Conservation (phyloP, 768 basidiomycete species). For the Auricularia sp. region DNA sequence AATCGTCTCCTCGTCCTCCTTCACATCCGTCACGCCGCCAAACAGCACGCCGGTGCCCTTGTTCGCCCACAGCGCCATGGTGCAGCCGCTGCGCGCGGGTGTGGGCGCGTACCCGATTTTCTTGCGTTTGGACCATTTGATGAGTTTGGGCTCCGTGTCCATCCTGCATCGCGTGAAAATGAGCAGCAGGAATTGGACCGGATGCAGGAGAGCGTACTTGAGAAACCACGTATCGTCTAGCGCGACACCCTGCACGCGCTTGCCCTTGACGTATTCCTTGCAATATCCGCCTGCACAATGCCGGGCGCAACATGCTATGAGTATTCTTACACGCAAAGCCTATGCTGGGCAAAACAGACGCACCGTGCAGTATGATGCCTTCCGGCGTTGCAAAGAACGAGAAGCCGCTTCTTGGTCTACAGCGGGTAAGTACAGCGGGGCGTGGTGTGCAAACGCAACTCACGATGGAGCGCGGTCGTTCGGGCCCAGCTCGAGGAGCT, state of each 20-base stretch:
- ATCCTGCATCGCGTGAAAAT: constrained; percentile 20
- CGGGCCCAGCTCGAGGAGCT: constrained; percentile 63
- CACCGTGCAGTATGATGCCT: constrained; percentile 73
- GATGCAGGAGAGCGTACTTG: constrained; percentile 31
- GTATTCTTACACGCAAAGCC: not conserved
- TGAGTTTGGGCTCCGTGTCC: constrained; percentile 33
- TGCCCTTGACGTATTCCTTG: constrained; percentile 82
- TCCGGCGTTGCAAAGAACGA: constrained; percentile 72
- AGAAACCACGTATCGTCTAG: constrained; percentile 88
- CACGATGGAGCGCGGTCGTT: constrained; percentile 66
- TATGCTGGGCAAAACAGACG: constrained; percentile 3
- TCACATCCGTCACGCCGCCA: constrained; percentile 84
- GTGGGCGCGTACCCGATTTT: constrained; percentile 64
- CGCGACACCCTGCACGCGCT: constrained; percentile 63
- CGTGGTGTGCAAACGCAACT: constrained; percentile 15
- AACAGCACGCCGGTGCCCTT: constrained; percentile 66
- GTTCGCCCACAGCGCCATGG: constrained; percentile 71
- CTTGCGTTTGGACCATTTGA: constrained; percentile 86
- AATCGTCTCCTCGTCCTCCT: constrained; percentile 71
- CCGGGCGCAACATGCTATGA: too few relatives aligned
- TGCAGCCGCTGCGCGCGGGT: constrained; percentile 61
- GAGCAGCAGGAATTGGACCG: constrained; percentile 1
- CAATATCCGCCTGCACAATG: constrained; percentile 65
- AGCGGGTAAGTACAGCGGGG: not conserved
- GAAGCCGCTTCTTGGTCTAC: constrained; percentile 69